These are phyloP conservation scores for Hemileia vastatrix DNA, from an alignment of 1,284 basidiomycete genomes.

Conservation along the genomic window DNA sequence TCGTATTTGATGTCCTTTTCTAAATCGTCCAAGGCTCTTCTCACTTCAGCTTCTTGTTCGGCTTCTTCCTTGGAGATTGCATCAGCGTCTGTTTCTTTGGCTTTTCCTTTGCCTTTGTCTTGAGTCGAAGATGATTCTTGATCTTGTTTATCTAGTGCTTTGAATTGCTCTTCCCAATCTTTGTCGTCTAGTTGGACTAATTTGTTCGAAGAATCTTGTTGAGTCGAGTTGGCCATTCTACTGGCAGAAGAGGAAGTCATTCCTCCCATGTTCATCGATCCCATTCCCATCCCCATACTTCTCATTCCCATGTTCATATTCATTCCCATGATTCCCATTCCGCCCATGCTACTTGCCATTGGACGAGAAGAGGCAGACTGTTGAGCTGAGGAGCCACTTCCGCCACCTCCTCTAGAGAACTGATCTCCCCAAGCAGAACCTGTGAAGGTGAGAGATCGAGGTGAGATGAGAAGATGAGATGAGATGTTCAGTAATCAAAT, in stretches of 20 bases:
- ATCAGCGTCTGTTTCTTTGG: conserved; percentile 28
- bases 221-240: conserved; percentile 3
- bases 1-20: conserved; percentile 34
- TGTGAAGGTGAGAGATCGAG: background rate
- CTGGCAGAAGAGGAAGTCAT: conserved; percentile 18
- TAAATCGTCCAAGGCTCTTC: conserved; percentile 36
- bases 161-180: conserved; percentile 40
- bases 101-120: conserved; percentile 37
- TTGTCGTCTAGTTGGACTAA: conserved; percentile 38
- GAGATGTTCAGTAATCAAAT: no score
- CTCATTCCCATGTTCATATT: conserved; percentile 45
- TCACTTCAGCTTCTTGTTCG: conserved; percentile 34
- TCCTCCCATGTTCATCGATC: conserved; percentile 25
- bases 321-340: no score
- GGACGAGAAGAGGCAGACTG: no score
- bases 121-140: conserved; percentile 18
- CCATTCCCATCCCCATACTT: conserved; percentile 42
- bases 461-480: background rate
- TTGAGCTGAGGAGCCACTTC: no score
- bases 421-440: no score
- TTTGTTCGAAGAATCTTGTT: conserved; percentile 15
- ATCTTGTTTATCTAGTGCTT: conserved; percentile 32
- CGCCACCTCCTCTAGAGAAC: no score
- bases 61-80: conserved; percentile 28
- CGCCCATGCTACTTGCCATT: no score